Evolutionary conservation across 148 eudicot genomes (phyloP).

Genomic region (Amaranthus palmeri): DNA sequence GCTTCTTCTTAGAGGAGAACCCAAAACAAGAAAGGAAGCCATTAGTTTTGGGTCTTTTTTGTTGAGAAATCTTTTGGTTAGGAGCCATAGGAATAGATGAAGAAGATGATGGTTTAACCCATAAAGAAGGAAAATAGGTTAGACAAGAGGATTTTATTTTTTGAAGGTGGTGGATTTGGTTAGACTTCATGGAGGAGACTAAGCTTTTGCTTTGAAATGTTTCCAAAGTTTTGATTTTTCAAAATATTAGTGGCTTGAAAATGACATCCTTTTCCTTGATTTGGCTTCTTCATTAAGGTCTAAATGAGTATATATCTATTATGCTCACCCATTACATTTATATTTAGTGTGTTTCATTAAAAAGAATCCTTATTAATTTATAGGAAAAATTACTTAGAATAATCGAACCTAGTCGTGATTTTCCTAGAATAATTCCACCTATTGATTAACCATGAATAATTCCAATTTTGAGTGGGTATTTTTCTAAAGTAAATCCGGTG

Average conservation of each 20-base stretch:
- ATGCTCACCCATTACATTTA: too few relatives aligned
- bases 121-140: not conserved
- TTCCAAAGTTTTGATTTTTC: not conserved
- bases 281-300: not conserved
- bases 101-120: slow-evolving; percentile 6
- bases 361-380: too few relatives aligned
- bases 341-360: too few relatives aligned
- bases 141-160: not conserved
- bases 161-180: slow-evolving; percentile 20
- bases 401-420: too few relatives aligned
- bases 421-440: too few relatives aligned
- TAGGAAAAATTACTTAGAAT: too few relatives aligned
- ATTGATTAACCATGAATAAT: too few relatives aligned
- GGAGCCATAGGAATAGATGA: slow-evolving; percentile 12
- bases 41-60: slow-evolving; percentile 2
- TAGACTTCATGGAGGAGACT: slow-evolving; percentile 23
- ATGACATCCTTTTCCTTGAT: not conserved
- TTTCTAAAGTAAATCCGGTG: too few relatives aligned
- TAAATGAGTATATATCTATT: too few relatives aligned
- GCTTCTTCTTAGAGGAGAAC: not conserved
- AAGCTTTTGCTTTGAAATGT: not conserved
- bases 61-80: slow-evolving; percentile 8
- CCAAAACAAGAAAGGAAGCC: slow-evolving; percentile 21
- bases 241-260: not conserved
- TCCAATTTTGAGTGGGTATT: too few relatives aligned